Percentiles rank a stretch among this genome's conserved stretches.
phyloP scores from a whole-genome alignment of 352 stramenopile genomes.

The Pythium apleroticum region DNA sequence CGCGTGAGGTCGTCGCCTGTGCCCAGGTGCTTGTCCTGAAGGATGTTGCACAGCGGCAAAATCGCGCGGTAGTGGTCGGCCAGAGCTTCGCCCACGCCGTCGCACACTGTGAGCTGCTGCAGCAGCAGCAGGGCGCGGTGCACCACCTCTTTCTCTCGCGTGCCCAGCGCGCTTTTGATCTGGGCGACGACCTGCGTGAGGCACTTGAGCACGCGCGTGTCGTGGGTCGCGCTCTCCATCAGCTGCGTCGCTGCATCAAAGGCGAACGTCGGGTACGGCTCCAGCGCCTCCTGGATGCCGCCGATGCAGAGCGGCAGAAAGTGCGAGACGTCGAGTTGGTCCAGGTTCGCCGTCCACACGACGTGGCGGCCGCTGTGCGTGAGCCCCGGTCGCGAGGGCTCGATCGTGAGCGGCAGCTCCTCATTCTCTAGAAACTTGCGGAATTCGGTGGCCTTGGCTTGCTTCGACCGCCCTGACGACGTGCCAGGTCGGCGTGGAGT shows the following conservation, averaged over 20 bases:
- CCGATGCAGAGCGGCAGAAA: conserved; percentile 73
- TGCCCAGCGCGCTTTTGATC: conserved; percentile 63
- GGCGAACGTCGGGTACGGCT: conserved; percentile 70
- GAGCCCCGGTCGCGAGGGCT: conserved; percentile 21
- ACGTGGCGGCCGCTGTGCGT: conserved; percentile 44
- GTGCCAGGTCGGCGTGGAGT: conserved; percentile 37
- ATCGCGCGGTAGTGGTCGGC: conserved; percentile 70
- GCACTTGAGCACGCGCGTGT: conserved; percentile 51
- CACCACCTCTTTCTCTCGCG: conserved; percentile 61
- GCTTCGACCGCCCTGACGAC: conserved; percentile 51
- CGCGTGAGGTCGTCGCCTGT: conserved; percentile 62
- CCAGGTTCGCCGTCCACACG: conserved; percentile 53
- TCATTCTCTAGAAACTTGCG: conserved; percentile 66
- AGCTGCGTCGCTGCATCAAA: conserved; percentile 68
- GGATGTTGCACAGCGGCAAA: conserved; percentile 79
- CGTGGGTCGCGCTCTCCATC: conserved; percentile 47
- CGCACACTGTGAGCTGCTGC: conserved; percentile 72
- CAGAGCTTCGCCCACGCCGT: conserved; percentile 62
- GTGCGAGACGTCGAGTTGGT: conserved; percentile 65
- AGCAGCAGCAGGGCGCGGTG: conserved; percentile 70
- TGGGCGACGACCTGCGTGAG: conserved; percentile 59
- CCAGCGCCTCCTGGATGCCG: conserved; percentile 70
- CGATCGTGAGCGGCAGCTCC: conserved; percentile 61
- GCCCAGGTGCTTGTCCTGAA: conserved; percentile 76
- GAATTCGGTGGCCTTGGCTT: conserved; percentile 67